Evolutionary conservation across 2,329 filamentous ascomycete species (phyloP).

Genomic region (Fusarium musae): DNA sequence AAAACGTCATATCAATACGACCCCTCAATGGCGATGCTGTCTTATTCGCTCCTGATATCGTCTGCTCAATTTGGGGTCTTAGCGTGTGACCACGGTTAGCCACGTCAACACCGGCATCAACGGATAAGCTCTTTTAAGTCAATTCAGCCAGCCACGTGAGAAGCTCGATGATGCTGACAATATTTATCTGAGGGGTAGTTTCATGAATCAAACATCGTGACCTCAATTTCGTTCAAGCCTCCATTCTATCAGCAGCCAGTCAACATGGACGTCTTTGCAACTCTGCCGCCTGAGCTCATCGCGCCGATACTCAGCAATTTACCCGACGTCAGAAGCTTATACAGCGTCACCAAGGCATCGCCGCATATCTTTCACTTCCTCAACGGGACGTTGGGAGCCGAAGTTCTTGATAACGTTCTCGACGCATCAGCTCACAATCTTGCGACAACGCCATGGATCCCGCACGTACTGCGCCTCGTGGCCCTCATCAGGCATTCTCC

Average conservation of each 20-base stretch:
- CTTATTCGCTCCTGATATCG: constrained; percentile 7
- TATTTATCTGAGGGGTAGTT: constrained; percentile 13
- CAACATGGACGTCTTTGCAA: constrained; percentile 20
- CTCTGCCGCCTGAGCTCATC: constrained; percentile 17
- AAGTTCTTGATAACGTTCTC: constrained; percentile 14
- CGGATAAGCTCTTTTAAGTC: neutral
- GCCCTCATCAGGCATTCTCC: constrained; percentile 14
- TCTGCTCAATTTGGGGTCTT: neutral
- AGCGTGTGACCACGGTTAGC: neutral
- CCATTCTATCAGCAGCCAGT: neutral
- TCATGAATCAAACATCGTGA: neutral
- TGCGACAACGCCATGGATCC: constrained; percentile 18
- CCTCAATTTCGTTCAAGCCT: neutral
- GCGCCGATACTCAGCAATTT: constrained; percentile 7
- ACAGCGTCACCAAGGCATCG: neutral
- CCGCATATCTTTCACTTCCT: constrained; percentile 18
- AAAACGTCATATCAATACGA: constrained; percentile 2
- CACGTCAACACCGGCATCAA: neutral
- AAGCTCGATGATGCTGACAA: constrained; percentile 1
- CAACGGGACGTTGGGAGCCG: constrained; percentile 3
- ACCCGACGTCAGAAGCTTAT: constrained; percentile 14
- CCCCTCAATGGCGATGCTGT: constrained; percentile 18
- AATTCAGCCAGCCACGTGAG: constrained; percentile 14
- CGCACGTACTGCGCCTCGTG: constrained; percentile 19
- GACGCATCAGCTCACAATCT: constrained; percentile 1